Evolutionary conservation across 192 early-diverging fungal genomes (phyloP).

Genomic region (Gigaspora rosea): DNA sequence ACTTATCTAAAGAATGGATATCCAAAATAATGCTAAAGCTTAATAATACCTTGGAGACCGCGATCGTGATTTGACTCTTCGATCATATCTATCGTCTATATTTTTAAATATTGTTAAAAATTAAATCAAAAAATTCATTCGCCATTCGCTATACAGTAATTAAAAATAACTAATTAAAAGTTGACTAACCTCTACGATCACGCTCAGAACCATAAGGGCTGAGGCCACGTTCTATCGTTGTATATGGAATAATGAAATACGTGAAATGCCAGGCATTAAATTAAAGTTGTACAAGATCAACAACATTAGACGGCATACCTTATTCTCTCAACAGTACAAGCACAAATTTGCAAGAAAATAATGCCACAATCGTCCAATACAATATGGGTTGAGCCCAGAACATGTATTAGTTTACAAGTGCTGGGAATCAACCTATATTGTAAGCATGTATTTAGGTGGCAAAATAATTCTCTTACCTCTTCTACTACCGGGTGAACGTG

Average conservation of each 20-base stretch:
- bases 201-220: conserved; percentile 25
- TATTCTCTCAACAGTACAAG: background rate
- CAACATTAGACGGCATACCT: background rate
- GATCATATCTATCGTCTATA: conserved; percentile 22
- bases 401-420: too few relatives aligned
- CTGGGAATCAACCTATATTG: conserved; percentile 4
- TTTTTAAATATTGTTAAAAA: background rate
- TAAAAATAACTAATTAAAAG: background rate
- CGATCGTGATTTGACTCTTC: conserved; percentile 4
- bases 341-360: background rate
- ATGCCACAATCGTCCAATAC: background rate
- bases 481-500: background rate
- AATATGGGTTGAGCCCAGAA: background rate
- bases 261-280: conserved; percentile 27
- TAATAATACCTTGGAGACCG: conserved; percentile 16
- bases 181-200: conserved; percentile 15
- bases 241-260: background rate
- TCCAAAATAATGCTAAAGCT: background rate
- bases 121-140: background rate
- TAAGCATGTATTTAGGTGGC: background rate
- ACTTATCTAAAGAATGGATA: background rate
- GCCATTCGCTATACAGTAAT: background rate
- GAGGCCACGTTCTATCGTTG: conserved; percentile 11
- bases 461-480: background rate
- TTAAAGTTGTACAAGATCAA: conserved; percentile 1